These are phyloP conservation scores for Neurospora sp. DNA, from an alignment of 495 filamentous ascomycete genomes.

Conservation along the genomic window DNA sequence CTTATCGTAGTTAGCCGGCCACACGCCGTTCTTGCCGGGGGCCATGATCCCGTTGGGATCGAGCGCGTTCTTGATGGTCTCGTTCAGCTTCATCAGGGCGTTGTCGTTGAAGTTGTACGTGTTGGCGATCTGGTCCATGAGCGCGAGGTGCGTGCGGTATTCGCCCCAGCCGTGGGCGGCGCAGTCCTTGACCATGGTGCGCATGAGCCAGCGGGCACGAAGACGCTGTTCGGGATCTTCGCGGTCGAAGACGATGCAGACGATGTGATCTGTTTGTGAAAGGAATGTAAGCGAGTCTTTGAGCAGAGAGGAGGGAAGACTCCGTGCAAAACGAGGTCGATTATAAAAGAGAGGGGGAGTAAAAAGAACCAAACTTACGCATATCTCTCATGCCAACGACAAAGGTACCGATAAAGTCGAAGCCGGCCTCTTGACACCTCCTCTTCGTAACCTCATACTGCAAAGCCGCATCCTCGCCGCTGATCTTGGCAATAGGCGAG, in stretches of 20 bases:
- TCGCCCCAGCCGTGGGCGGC: conserved; percentile 45
- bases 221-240: conserved; percentile 26
- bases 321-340: conserved; percentile 21
- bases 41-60: conserved; percentile 50
- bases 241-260: conserved; percentile 46
- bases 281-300: not conserved
- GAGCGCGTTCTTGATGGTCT: conserved; percentile 46
- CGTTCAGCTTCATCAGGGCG: conserved; percentile 43
- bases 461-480: conserved; percentile 37
- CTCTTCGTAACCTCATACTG: conserved; percentile 35
- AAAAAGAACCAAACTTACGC: conserved; percentile 33
- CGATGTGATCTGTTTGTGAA: conserved; percentile 34
- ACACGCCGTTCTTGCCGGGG: conserved; percentile 47
- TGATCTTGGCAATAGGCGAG: conserved; percentile 44
- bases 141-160: conserved; percentile 46
- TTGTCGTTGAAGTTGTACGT: conserved; percentile 49
- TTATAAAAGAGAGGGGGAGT: conserved; percentile 34
- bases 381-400: conserved; percentile 45
- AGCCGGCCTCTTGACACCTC: conserved; percentile 28
- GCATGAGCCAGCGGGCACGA: conserved; percentile 30
- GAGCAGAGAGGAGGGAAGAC: conserved; percentile 13
- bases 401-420: conserved; percentile 45
- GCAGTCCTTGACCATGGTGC: conserved; percentile 38
- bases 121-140: conserved; percentile 46
- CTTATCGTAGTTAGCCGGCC: conserved; percentile 40